A percentile compares a stretch with the other conserved stretches of the same genome.
These are phyloP conservation scores for Castanea sativa DNA, from an alignment of 306 rosid genomes.

Conservation along the genomic window DNA sequence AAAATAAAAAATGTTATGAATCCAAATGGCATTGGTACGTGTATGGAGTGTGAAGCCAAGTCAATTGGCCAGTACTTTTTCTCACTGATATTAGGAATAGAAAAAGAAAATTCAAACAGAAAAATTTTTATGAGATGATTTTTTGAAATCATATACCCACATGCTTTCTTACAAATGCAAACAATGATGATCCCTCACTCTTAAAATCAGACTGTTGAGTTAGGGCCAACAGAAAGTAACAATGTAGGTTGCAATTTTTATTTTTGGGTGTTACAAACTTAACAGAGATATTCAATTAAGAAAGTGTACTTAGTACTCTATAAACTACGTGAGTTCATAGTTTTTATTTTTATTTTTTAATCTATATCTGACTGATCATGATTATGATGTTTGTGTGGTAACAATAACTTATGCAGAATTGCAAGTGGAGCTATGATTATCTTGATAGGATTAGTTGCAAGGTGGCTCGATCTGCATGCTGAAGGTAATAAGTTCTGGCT, in stretches of 20 bases:
- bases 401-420: slow-evolving; percentile 49
- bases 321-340: background rate
- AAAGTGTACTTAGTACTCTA: background rate
- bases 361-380: slow-evolving; percentile 1
- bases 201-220: background rate
- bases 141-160: too few relatives aligned
- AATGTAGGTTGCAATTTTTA: background rate
- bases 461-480: slow-evolving; percentile 65
- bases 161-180: background rate
- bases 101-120: too few relatives aligned
- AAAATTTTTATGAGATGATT: too few relatives aligned
- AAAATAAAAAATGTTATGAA: too few relatives aligned
- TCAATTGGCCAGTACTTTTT: too few relatives aligned
- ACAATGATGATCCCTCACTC: background rate
- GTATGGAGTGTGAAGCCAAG: too few relatives aligned
- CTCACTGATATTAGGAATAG: too few relatives aligned
- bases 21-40: too few relatives aligned
- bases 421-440: slow-evolving; percentile 76
- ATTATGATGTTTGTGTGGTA: background rate
- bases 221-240: background rate
- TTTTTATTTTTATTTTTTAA: background rate
- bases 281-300: background rate
- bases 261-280: background rate
- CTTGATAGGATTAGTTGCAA: slow-evolving; percentile 62
- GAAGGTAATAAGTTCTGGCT: slow-evolving; percentile 56